Evolutionary conservation across 345 rosid genomes (phyloP).

Genomic region (Theobroma cacao): DNA sequence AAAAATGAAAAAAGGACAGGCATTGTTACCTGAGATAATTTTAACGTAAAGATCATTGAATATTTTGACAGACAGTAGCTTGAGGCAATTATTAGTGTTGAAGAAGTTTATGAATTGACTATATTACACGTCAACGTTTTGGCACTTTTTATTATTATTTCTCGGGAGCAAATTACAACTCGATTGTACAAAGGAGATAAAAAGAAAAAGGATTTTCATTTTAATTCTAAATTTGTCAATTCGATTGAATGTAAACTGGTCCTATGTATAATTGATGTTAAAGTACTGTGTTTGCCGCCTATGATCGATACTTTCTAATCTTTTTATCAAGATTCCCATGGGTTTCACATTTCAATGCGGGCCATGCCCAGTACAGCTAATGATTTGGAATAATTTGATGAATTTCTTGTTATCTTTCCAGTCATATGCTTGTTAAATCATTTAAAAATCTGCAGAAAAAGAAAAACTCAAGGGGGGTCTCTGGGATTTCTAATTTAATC

Average conservation of each 20-base stretch:
- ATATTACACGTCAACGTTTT: not conserved
- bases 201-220: not conserved
- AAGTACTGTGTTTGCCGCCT: slow-evolving; percentile 22
- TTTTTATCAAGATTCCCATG: slow-evolving; percentile 31
- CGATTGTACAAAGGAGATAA: not conserved
- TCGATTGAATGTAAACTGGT: slow-evolving; percentile 9
- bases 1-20: not conserved
- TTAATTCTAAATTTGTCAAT: slow-evolving; percentile 4
- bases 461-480: not conserved
- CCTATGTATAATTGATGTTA: slow-evolving; percentile 13
- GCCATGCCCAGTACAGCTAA: slow-evolving; percentile 25
- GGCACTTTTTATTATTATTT: not conserved
- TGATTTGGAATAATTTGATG: slow-evolving; percentile 24
- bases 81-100: not conserved
- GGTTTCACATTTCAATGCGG: slow-evolving; percentile 27
- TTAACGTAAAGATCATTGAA: not conserved
- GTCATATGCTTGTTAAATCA: not conserved
- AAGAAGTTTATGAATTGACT: not conserved
- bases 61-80: not conserved
- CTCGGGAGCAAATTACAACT: not conserved
- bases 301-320: slow-evolving; percentile 11
- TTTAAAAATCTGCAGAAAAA: not conserved
- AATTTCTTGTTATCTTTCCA: slow-evolving; percentile 13
- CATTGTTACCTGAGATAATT: not conserved
- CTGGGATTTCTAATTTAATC: not conserved